phyloP scores from a whole-genome alignment of 805 yeast genomes.

The Wickerhamomyces alni region DNA sequence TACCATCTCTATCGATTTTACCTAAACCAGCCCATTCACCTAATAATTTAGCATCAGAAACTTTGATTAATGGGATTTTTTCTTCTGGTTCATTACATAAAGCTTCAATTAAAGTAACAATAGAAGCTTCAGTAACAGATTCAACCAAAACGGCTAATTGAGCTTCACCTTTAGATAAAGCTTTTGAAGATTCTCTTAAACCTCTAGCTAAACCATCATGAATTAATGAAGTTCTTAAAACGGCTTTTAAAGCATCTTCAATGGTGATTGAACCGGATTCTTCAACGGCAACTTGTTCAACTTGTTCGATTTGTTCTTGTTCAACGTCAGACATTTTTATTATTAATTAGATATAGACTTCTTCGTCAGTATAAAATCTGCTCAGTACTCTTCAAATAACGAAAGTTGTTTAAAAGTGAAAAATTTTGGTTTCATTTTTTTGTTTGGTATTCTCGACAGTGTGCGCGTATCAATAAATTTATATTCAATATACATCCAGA shows the following conservation, averaged over 20 bases:
- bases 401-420: too few relatives aligned
- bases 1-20: constrained; percentile 99
- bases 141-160: constrained; percentile 96
- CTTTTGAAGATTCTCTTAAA: constrained; percentile 99
- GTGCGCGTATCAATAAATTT: background rate
- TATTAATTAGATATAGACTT: constrained; percentile 41
- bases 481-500: too few relatives aligned
- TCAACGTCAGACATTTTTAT: constrained; percentile 86
- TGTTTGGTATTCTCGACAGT: background rate
- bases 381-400: too few relatives aligned
- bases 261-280: constrained; percentile 89
- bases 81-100: constrained; percentile 96
- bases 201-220: constrained; percentile 99
- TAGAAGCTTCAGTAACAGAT: constrained; percentile 96
- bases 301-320: constrained; percentile 78
- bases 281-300: constrained; percentile 80
- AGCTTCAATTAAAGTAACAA: constrained; percentile 97
- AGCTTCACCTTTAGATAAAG: constrained; percentile 95
- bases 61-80: constrained; percentile 97
- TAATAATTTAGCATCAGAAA: constrained; percentile 97
- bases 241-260: constrained; percentile 98
- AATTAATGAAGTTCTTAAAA: constrained; percentile 94
- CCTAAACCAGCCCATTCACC: constrained; percentile 99
- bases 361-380: constrained; percentile 66
- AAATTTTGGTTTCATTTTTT: background rate